Evolutionary conservation across 306 rosid genomes (phyloP).

Genomic region (Corylus americana): DNA sequence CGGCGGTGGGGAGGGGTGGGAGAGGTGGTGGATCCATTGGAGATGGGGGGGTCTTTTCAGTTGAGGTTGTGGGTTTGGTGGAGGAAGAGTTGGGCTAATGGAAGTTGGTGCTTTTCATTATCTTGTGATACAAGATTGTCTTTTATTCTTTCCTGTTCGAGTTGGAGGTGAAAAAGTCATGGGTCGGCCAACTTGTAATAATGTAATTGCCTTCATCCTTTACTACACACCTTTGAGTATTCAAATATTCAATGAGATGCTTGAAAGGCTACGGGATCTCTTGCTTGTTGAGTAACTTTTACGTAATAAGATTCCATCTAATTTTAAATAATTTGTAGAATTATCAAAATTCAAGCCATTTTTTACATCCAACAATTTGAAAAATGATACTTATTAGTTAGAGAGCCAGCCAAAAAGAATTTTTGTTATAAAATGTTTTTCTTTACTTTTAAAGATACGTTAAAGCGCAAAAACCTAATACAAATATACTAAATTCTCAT

Average conservation of each 20-base stretch:
- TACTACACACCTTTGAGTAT: conserved; percentile 31
- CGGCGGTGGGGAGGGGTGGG: conserved; percentile 12
- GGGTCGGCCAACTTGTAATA: not conserved
- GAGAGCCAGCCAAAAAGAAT: no score
- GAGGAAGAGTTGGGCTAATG: conserved; percentile 11
- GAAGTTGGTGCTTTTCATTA: conserved; percentile 16
- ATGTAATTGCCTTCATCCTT: not conserved
- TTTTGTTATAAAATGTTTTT: no score
- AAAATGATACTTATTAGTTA: no score
- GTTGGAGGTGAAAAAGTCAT: conserved; percentile 22
- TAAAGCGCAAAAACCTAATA: no score
- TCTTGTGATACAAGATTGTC: not conserved
- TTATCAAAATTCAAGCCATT: no score
- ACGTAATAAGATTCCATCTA: no score
- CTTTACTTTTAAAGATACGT: no score
- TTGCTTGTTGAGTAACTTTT: no score
- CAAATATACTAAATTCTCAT: no score
- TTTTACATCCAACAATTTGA: no score
- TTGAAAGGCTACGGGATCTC: no score
- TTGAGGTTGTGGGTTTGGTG: not conserved
- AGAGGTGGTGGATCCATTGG: conserved; percentile 33
- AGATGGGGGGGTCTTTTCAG: not conserved
- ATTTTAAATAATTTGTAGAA: no score
- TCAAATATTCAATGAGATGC: not conserved
- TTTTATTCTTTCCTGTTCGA: conserved; percentile 11